Conservation (phyloP, 2,329 filamentous ascomycete genomes). For the Stemphylium beticola region DNA sequence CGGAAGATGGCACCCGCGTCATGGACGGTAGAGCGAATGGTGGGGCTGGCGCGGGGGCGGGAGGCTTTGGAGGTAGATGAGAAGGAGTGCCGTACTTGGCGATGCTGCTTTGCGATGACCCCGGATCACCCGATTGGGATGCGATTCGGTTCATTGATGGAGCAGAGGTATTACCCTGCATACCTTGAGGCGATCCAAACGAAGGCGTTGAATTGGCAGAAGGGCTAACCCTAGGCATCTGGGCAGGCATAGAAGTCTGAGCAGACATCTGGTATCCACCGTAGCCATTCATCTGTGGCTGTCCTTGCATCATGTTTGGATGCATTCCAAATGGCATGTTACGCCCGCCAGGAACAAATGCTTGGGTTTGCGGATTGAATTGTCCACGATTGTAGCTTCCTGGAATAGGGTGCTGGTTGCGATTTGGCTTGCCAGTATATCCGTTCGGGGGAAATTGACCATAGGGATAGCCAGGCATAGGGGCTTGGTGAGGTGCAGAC, state of each 20-base stretch:
- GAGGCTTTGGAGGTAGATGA: conserved; percentile 62
- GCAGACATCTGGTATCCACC: conserved; percentile 34
- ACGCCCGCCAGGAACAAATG: conserved; percentile 75
- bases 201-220: conserved; percentile 33
- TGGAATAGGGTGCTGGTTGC: conserved; percentile 81
- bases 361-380: conserved; percentile 94
- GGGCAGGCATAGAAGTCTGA: conserved; percentile 27
- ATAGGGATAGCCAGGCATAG: conserved; percentile 68
- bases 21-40: conserved; percentile 32
- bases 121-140: conserved; percentile 29
- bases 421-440: conserved; percentile 64
- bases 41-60: conserved; percentile 49
- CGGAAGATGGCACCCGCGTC: conserved; percentile 25
- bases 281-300: conserved; percentile 44
- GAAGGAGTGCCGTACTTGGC: conserved; percentile 64
- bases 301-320: conserved; percentile 36
- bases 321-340: conserved; percentile 43
- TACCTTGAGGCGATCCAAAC: conserved; percentile 39
- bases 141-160: conserved; percentile 32
- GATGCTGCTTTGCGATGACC: conserved; percentile 52
- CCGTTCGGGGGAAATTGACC: conserved; percentile 76
- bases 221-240: conserved; percentile 39
- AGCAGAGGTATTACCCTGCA: conserved; percentile 28
- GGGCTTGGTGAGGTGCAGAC: conserved; percentile 45
- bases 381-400: conserved; percentile 83